Evolutionary conservation across 2,329 filamentous ascomycete genomes (phyloP), one percentile per base, ranked within the genome.

Genomic region (Annulohypoxylon truncatum): DNA sequence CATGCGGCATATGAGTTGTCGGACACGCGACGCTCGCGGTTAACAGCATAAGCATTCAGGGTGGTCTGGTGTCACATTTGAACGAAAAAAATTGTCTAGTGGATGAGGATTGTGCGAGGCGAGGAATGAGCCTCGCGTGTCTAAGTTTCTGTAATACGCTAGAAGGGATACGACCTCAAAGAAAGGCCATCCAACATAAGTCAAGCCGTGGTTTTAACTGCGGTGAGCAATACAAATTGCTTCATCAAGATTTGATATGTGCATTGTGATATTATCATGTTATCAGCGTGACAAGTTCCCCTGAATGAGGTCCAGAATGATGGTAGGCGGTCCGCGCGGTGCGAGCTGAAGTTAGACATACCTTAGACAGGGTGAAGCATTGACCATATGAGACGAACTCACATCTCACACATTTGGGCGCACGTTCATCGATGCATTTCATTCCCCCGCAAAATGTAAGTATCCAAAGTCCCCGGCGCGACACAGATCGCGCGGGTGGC

Each of bases 1-100:
- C 60, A 61, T 61, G 52, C 22, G 29, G 51, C 56, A 67, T 60
- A 29, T 35, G 63, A 55, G 63, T 57, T 33, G 62, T 52, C 53
- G 40, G n/a, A 48, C 47, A 66, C 40, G 44, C 15, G 59, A 50
- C 56, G 54, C 56, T 66, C 60, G 53, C 61, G 60, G 59, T 46
- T 64, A 66, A 50, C 31, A 33, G 64, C 67, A 69, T 69, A 61
- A 64, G 60, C 67, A 69, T 69, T 52, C 28, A 44, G 53, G 64
- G 48, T 31, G 63, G 62, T n/a, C n/a, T 53, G 53, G 55, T 67
- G 24, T 57, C 48, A 64, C 44, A 59, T 33, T 24, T 46, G 55
- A 57, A 51, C 46, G 40, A 35, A 63, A 35, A 63, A 66, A 66
- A 66, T 50, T 40, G 42, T 46, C 20, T 26, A 22, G 15, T 47